Evolutionary conservation across 1,284 basidiomycete species (phyloP), one percentile per base, ranked within the genome.

Genomic region (Apiotrichum gracile): DNA sequence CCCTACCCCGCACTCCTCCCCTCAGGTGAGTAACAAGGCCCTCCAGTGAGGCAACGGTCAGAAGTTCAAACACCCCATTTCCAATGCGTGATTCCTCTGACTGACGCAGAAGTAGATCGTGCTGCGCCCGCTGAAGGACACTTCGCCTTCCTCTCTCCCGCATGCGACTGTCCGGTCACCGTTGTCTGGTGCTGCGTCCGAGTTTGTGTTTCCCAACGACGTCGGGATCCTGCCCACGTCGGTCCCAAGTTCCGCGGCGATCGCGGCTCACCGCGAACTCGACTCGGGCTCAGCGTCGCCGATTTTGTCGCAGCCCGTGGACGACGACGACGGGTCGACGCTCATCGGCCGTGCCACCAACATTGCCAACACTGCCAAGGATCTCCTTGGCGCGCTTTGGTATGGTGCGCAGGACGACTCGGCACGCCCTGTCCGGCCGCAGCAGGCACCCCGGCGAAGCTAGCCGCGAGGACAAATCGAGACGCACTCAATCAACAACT

Each of bases 1-100:
- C 9, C 75, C 74, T 10, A 76, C 75, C 3, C 74, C 75, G 2
- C 74, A 76, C 60, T 76, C 74, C n/a, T 75, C 73, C 35, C 75
- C 75, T 29, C 70, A 74, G 58, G 75, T 77, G 57, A 66, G 74
- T 67, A 24, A n/a, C 35, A 10, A 12, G 19, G 7, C 19, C 13
- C 21, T 38, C 37, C 37, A 19, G 13, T 38, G 37, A 38, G 9
- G 5, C 35, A 19, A 45, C 5, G 19, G 33, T 13, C 19, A 35
- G 12, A 37, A 40, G 29, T 21, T 29, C 29, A 27, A 37, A 37
- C 47, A 24, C 31, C 47, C 31, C 31, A 31, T 42, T 34, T 14
- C 35, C 17, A n/a, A 26, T 22, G 13, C 37, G 47, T 38, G 53
- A 53, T 47, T 27, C 51, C 53, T 57, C 60, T 57, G 54, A 60